Base-by-base conservation (phyloP, 345 rosid species). In the Excoecaria cochinchinensis region DNA sequence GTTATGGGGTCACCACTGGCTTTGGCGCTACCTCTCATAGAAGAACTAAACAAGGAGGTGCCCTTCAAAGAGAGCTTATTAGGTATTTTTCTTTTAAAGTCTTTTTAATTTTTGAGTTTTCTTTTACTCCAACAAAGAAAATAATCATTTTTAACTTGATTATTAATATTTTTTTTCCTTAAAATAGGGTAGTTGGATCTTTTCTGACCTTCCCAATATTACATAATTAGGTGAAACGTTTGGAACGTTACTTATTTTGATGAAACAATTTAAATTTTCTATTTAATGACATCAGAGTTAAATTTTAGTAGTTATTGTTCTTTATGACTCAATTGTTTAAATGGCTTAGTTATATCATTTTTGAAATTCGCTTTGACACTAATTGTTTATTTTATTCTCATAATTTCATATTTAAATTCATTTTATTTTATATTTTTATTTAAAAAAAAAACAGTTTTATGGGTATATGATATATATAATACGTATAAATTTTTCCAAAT, bases 1-100 rank as follows among this genome's bases (percentile, higher is more conserved):
- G 76, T 57, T 80, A 80, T 48, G 82, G 82, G 17, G 79, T 79
- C 24, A 79, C 82, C 52, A 79, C 82, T 11, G 82, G 82, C 16
- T 79, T 79, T 57, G 82, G 82, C 7, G 82, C 82, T 25, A 75
- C 79, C 22, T 75, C 79, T 6, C 82, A 80, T 42, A 38, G 82
- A 56, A 71, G 82, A 67, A 80, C 82, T 40, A 75, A 80, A 25
- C 71, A 75, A 42, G 79, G 79, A 3, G 82, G 79, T 42, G 82
- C 70, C 24, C 82, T 80, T 3, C 82, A 80, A 38, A 58, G 13
- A 4, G 82, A 79, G 66, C 82, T 79, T 7, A 79, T 74, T 15
- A 79, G 82, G 82, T 78, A 73, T 15, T 9, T 40, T 36, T 38
- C 3, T 62, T 14, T 62, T 4, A 15, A 13, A 4, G 3, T 60